Evolutionary conservation across 768 basidiomycete genomes (phyloP), one percentile per base, ranked within the genome.

Genomic region (Russula sp.): DNA sequence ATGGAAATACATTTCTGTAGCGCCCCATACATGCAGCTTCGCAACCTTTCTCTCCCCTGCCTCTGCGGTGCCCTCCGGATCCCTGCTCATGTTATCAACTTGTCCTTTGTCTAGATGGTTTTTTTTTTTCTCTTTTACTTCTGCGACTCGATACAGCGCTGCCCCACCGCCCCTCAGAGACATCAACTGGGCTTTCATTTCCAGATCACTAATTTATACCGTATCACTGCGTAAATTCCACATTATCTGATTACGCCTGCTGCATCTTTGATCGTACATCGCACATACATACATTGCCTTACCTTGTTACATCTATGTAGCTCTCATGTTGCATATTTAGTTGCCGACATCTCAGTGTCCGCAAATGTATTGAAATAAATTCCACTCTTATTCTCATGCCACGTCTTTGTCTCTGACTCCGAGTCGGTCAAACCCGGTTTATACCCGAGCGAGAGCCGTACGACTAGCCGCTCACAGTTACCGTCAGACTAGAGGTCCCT

Each of bases 321-420:
- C 64, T 65, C 55, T 47, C 64, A 50, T 65, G 64, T 63, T 65
- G 64, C 61, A 54, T 65, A 54, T 47, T 57, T 63, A 57, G 56
- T 65, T 44, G 59, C 20, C 27, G 58, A 56, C 59, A 60, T 40
- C n/a, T 37, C 37, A 20, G 37, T 55, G 57, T 64, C 58, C 27
- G 47, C 58, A 64, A 56, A 45, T 64, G 63, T 64, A 64, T 64
- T 45, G 54, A 64, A 64, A 55, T 59, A 32, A 45, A 22, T 39
- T 47, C 37, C 4, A 32, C 31, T 34, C 34, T 42, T 35, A 22
- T 47, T 2, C 9, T 0, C 27, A 48, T 13, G 6, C 2, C 20
- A 27, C 27, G 27, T 27, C 27, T 27, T 27, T 27, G 27, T 27
- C 22, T 22, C 27, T 27, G 27, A 27, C 11, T 27, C 22, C 47